Base-by-base conservation (phyloP, 805 yeast genomes). In the Saccharomycopsis microspora region DNA sequence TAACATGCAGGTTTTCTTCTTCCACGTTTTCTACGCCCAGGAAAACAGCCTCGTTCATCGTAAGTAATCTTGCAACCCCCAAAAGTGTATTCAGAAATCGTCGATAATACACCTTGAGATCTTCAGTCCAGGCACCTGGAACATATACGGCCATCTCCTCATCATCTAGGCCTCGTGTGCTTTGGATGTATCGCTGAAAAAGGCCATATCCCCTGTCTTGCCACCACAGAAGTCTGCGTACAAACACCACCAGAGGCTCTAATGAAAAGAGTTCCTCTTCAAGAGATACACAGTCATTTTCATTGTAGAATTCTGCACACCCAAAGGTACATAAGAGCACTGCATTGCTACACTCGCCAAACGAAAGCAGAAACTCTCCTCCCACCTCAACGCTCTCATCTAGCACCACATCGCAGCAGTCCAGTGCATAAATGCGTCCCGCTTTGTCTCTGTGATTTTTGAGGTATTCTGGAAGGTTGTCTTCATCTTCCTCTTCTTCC, bases 281-380 rank as follows among this genome's bases (percentile, higher is more conserved):
- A 5, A 45, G n/a, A 6, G 51, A 44, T 6, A 48, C 51, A 37
- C 11, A 39, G 33, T 48, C 51, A 36, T 44, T 40, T 5, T 11
- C n/a, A 28, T 41, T 42, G 6, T 35, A 28, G 10, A 42, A 9
- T 10, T 41, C 44, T n/a, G 41, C 11, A 11, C 32, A 41, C 33
- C 37, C 45, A 28, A 39, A 48, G 11, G 40, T 44, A n/a, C 37
- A 33, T 5, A 45, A 11, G 10, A 45, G 19, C 19, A 44, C 9
- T n/a, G 51, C 42, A 32, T 41, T 48, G 10, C 10, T 34, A 5
- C 30, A 35, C 9, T 45, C 44, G 4, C 41, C 97, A 57, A 87
- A 89, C 0, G 90, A 79, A 63, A 85, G 88, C 67, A 80, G 84
- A 8, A 90, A 57, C 58, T 89, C 96, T 8, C 67, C 60, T 5